Evolutionary conservation across 331 rosid species (phyloP).

Genomic region (Quercus lobata): DNA sequence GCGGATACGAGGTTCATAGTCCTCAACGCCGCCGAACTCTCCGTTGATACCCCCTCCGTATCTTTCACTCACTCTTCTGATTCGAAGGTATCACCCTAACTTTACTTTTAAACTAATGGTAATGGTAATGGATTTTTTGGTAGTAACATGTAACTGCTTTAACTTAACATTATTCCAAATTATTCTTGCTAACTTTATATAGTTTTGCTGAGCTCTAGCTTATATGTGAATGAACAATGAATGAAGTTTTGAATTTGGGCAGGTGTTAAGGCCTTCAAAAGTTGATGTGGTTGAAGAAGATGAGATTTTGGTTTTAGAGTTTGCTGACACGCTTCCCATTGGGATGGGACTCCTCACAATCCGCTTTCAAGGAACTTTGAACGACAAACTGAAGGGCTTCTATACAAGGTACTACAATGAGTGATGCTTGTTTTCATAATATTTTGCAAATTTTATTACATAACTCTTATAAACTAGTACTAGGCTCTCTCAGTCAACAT

Average conservation of each 20-base stretch:
- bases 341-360: slow-evolving; percentile 66
- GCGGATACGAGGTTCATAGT: slow-evolving; percentile 61
- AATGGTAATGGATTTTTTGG: background rate
- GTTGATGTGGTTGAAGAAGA: slow-evolving; percentile 54
- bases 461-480: no score
- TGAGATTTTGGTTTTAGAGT: slow-evolving; percentile 79
- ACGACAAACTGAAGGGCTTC: slow-evolving; percentile 89
- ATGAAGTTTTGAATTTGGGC: slow-evolving; percentile 20
- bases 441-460: no score
- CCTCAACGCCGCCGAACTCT: slow-evolving; percentile 75
- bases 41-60: slow-evolving; percentile 22
- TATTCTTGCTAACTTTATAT: no score
- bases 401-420: slow-evolving; percentile 52
- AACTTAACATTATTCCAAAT: no score
- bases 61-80: slow-evolving; percentile 32
- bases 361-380: slow-evolving; percentile 71
- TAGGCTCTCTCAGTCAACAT: no score
- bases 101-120: background rate
- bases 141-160: background rate
- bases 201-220: no score
- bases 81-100: slow-evolving; percentile 44
- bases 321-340: slow-evolving; percentile 42
- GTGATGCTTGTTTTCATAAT: no score
- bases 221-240: background rate
- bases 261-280: slow-evolving; percentile 65